Base-by-base conservation (phyloP, 768 basidiomycete species). In the Tricholoma matsutake region DNA sequence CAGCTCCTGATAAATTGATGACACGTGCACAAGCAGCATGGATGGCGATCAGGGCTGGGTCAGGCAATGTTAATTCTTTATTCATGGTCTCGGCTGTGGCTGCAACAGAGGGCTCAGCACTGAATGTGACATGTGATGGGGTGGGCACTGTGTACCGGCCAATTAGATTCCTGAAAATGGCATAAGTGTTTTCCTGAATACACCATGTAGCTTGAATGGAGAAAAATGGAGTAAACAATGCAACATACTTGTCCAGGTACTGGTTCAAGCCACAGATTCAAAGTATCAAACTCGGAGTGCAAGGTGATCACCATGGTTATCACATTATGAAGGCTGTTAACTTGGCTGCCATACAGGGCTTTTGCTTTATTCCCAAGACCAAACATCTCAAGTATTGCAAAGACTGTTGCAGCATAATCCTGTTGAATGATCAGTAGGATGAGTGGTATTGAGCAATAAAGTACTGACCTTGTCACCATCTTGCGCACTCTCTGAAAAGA, bases 11-110 rank as follows among this genome's bases (percentile, higher is more conserved):
- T 35, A 77, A 67, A 64, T 73, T 61, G 14, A 69, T 72, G n/a
- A 78, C 72, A 31, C 71, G 68, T 8, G 76, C 74, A 60, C 73
- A 76, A 13, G 69, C 66, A 6, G 75, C 76, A 58, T 74, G 78
- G 18, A 79, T 13, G 11, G 60, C 55, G 14, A 65, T 18, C 18
- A 55, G 56, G 14, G 2, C 37, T 20, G 58, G 59, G 14, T 51
- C 49, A 13, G 49, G 49, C 25, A 51, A 51, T 2, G 6, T 29
- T 6, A 51, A 51, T 28, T n/a, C 8, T 9, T 51, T 51, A 51
- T 51, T 31, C 49, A 16, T 51, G 16, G 25, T 9, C 49, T 51
- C 13, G 28, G 45, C 45, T 1, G 0, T 6, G 1, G 45, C 45
- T 47, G 45, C 22, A 13, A 20, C 45, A 25, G 45, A 47, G 22